Evolutionary conservation across 768 basidiomycete genomes (phyloP).

Genomic region (Mycena vulgaris): DNA sequence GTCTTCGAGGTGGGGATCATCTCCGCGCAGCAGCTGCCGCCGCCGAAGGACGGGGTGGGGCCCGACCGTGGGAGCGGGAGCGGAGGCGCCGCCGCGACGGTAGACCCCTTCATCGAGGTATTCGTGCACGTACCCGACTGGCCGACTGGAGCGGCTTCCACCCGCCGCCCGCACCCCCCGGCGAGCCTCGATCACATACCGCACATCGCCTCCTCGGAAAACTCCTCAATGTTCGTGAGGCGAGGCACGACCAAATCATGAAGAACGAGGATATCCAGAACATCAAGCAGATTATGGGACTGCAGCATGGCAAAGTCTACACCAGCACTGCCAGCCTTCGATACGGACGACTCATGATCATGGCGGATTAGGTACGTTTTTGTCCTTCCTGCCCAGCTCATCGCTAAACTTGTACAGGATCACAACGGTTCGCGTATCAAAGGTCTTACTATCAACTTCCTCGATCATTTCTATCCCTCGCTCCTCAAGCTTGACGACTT

Average conservation of each 20-base stretch:
- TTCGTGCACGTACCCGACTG: constrained; percentile 84
- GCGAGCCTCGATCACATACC: constrained; percentile 60
- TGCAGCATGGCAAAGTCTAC: constrained; percentile 96
- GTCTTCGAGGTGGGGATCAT: constrained; percentile 77
- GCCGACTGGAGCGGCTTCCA: constrained; percentile 63
- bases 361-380: constrained; percentile 97
- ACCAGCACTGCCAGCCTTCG: constrained; percentile 75
- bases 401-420: constrained; percentile 71
- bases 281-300: constrained; percentile 98
- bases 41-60: constrained; percentile 73
- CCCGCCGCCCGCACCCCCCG: constrained; percentile 30
- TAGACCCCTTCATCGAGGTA: constrained; percentile 87
- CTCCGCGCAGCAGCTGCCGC: constrained; percentile 92
- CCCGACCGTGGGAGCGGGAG: constrained; percentile 54
- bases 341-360: constrained; percentile 98
- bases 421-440: constrained; percentile 99
- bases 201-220: constrained; percentile 92
- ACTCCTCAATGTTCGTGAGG: constrained; percentile 96
- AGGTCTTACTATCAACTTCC: constrained; percentile 97
- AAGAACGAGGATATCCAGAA: constrained; percentile 98
- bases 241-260: constrained; percentile 95
- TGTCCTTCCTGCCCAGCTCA: neutral
- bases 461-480: constrained; percentile 97
- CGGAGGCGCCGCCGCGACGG: constrained; percentile 64
- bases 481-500: constrained; percentile 92